A percentile compares a stretch with the other conserved stretches of the same genome.
phyloP scores from a whole-genome alignment of 2,329 filamentous ascomycete genomes.

The Aspergillus quadricinctus region DNA sequence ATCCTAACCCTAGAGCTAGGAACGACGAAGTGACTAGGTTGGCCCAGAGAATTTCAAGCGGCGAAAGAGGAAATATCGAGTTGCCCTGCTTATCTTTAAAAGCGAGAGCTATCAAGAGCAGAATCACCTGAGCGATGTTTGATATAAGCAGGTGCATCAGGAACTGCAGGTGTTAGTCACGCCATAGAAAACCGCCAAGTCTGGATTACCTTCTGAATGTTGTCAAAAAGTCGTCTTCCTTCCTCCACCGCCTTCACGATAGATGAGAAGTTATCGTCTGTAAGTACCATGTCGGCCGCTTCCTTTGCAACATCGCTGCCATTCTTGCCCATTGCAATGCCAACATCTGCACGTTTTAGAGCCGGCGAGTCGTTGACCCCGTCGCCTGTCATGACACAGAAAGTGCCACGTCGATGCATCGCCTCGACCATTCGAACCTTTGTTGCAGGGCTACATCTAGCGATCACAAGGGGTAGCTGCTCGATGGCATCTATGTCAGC shows the following conservation, averaged over 20 bases:
- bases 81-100: constrained; percentile 68
- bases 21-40: constrained; percentile 86
- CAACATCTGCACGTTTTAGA: constrained; percentile 74
- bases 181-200: background rate
- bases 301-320: constrained; percentile 84
- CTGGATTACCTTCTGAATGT: constrained; percentile 64
- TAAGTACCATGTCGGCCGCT: constrained; percentile 57
- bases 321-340: constrained; percentile 82
- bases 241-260: constrained; percentile 81
- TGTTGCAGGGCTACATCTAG: constrained; percentile 77
- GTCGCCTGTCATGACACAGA: constrained; percentile 84
- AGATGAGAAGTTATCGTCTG: constrained; percentile 83
- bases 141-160: constrained; percentile 72
- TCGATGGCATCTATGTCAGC: constrained; percentile 61
- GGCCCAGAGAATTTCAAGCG: constrained; percentile 85
- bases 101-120: constrained; percentile 72
- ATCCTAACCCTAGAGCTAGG: constrained; percentile 79
- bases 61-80: constrained; percentile 80
- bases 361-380: constrained; percentile 85
- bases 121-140: constrained; percentile 79
- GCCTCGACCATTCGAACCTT: constrained; percentile 91
- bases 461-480: constrained; percentile 74
- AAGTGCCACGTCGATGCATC: constrained; percentile 68
- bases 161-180: constrained; percentile 48
- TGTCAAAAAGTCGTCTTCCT: constrained; percentile 80